phyloP scores from a whole-genome alignment of 495 filamentous ascomycete species.

The Lineolata rhizophorae region DNA sequence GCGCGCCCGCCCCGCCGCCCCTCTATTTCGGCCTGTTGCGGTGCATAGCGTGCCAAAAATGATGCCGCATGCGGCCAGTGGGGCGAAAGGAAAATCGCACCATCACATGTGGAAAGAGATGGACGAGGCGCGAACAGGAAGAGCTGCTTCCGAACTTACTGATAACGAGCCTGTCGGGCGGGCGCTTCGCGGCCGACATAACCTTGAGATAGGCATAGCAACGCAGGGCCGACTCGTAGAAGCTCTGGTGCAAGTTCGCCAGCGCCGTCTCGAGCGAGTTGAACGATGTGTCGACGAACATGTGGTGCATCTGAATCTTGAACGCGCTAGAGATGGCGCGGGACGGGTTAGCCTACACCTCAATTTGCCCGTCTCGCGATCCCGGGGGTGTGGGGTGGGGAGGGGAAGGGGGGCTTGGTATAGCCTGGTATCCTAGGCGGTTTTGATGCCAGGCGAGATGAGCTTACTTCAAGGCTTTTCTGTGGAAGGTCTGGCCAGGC shows the following conservation, averaged over 20 bases:
- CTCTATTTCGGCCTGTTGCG: too few relatives aligned
- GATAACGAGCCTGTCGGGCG: slow-evolving; percentile 30
- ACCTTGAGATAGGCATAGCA: slow-evolving; percentile 58
- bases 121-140: too few relatives aligned
- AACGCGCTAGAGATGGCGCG: slow-evolving; percentile 38
- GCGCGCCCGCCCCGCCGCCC: too few relatives aligned
- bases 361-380: background rate
- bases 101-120: too few relatives aligned
- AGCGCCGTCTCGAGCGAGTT: slow-evolving; percentile 50
- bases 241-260: slow-evolving; percentile 48
- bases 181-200: slow-evolving; percentile 31
- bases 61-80: too few relatives aligned
- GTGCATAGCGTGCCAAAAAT: too few relatives aligned
- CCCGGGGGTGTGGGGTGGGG: slow-evolving; percentile 1
- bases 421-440: too few relatives aligned
- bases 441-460: too few relatives aligned
- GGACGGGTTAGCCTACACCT: slow-evolving; percentile 8
- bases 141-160: slow-evolving; percentile 26
- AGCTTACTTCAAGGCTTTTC: slow-evolving; percentile 59
- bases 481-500: slow-evolving; percentile 53
- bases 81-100: too few relatives aligned
- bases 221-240: slow-evolving; percentile 58
- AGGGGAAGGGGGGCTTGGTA: slow-evolving; percentile 1
- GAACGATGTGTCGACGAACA: slow-evolving; percentile 72
- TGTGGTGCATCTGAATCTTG: slow-evolving; percentile 67